Conservation (phyloP, 164 flowering plant species). For the Berberis vulgaris region DNA sequence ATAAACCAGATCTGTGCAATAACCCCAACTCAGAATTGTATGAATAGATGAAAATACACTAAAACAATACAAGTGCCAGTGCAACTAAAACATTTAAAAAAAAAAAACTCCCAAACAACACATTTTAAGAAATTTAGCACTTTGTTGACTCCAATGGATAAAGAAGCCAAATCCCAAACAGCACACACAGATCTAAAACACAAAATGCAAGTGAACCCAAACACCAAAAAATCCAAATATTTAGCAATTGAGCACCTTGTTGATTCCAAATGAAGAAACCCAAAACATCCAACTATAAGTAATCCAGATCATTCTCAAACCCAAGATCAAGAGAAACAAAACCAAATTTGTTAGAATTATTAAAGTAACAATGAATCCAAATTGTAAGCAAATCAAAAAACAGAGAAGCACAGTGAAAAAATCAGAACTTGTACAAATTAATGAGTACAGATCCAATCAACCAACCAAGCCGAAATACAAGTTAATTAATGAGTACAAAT, state of each 20-base stretch:
- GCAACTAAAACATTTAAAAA: neutral
- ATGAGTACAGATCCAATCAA: neutral
- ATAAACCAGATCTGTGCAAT: constrained; percentile 45
- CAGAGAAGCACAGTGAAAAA: neutral
- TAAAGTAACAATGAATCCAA: neutral
- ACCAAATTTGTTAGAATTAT: neutral
- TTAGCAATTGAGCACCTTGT: neutral
- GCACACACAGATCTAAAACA: neutral
- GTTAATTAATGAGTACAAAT: neutral
- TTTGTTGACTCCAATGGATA: neutral
- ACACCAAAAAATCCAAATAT: neutral
- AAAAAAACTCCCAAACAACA: neutral
- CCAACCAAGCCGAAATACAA: constrained; percentile 10
- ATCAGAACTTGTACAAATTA: neutral
- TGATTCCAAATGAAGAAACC: neutral
- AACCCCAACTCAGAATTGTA: neutral
- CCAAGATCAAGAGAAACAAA: neutral
- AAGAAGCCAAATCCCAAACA: constrained; percentile 2
- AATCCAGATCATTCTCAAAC: neutral
- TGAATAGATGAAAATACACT: neutral
- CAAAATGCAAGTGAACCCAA: neutral
- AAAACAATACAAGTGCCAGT: constrained; percentile 5
- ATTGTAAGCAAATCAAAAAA: neutral
- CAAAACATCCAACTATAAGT: neutral
- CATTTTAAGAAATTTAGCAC: neutral